Evolutionary conservation across 1,284 basidiomycete species (phyloP), one percentile per base, ranked within the genome.

Genomic region (Malassezia japonica): DNA sequence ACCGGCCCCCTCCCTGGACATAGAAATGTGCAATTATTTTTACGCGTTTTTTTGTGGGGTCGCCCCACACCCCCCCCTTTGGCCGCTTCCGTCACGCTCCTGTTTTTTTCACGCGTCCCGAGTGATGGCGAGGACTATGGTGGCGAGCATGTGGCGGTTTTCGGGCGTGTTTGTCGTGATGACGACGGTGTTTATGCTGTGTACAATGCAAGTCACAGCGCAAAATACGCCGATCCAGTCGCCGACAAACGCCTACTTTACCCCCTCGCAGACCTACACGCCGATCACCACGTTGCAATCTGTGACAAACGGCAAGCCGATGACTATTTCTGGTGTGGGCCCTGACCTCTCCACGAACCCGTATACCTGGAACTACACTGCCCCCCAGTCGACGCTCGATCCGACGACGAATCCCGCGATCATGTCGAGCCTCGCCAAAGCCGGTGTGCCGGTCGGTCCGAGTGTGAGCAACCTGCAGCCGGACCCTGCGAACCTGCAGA

Each of bases 181-280:
- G 18, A 16, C 23, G 24, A 12, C 27, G 7, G 6, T 27, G 27
- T 24, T 13, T 27, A 21, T 42, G 31, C 3, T 10, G n/a, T n/a
- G n/a, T n/a, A 34, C 7, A 6, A 34, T 34, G 33, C 33, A 6
- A 34, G 33, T 31, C 7, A 7, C 7, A 12, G 40, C 40, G 13
- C 40, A 42, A 31, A 15, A 32, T 8, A 23, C 20, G 12, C 42
- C 42, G 4, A 16, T 44, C n/a, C 18, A 10, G 25, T 21, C 18
- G n/a, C 25, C 38, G n/a, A 38, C 46, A 8, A 54, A 54, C 21
- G 20, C 35, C 4, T 54, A 54, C 42, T 54, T 21, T n/a, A 54
- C 51, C 31, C 51, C 51, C 6, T 18, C 29, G 9, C 34, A 34
- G 16, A 54, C 51, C 0, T 54, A 38, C 31, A 54, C 51, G n/a